phyloP scores from a whole-genome alignment of 257 asterid species.

The Haberlea rhodopensis region DNA sequence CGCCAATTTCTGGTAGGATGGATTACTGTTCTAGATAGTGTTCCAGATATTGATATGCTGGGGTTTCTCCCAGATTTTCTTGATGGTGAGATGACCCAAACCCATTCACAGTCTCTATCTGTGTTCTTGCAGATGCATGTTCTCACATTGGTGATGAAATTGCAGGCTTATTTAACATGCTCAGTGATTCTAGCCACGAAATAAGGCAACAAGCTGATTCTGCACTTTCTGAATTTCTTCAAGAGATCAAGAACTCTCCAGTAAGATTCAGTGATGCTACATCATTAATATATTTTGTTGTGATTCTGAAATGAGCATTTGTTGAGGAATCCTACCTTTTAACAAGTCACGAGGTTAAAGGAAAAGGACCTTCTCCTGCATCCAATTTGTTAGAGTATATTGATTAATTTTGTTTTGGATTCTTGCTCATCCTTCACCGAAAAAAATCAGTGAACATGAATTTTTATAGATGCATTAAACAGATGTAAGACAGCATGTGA shows the following conservation, averaged over 20 bases:
- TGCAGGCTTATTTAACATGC: slow-evolving; percentile 96
- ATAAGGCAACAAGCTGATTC: slow-evolving; percentile 99
- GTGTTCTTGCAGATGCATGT: slow-evolving; percentile 26
- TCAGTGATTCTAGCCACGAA: slow-evolving; percentile 95
- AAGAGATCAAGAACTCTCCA: slow-evolving; percentile 98
- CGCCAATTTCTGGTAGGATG: slow-evolving; percentile 99
- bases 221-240: slow-evolving; percentile 99
- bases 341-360: slow-evolving; percentile 20
- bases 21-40: slow-evolving; percentile 99
- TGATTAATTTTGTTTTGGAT: slow-evolving; percentile 12
- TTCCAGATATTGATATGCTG: slow-evolving; percentile 98
- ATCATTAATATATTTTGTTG: slow-evolving; percentile 3
- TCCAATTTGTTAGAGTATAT: slow-evolving; percentile 20
- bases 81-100: slow-evolving; percentile 64
- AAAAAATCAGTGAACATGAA: slow-evolving; percentile 10
- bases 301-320: background rate
- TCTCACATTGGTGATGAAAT: slow-evolving; percentile 27
- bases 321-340: slow-evolving; percentile 14
- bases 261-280: slow-evolving; percentile 53
- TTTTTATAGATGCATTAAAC: slow-evolving; percentile 3
- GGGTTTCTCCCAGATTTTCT: slow-evolving; percentile 99
- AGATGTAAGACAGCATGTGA: slow-evolving; percentile 20
- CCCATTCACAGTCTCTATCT: slow-evolving; percentile 17
- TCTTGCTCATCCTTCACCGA: slow-evolving; percentile 9
- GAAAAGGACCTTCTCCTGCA: slow-evolving; percentile 7